These are phyloP conservation scores for Abrus pulchellus DNA, from an alignment of 306 rosid species.

Conservation along the genomic window DNA sequence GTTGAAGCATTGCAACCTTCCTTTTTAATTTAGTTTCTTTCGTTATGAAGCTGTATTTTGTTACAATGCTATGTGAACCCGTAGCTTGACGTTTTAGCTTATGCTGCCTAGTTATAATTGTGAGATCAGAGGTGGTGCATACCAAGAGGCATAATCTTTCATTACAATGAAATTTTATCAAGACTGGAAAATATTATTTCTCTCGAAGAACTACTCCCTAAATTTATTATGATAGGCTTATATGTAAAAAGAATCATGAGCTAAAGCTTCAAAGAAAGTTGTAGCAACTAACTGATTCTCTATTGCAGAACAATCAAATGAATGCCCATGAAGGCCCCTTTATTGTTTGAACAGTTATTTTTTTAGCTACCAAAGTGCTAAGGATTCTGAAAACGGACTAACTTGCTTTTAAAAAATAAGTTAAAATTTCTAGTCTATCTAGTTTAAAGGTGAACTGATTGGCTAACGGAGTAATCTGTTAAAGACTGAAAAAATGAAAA, in stretches of 20 bases:
- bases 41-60: slow-evolving; percentile 18
- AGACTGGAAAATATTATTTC: not conserved
- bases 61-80: slow-evolving; percentile 1
- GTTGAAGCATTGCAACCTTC: not conserved
- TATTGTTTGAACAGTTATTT: no score
- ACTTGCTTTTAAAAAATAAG: no score
- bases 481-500: no score
- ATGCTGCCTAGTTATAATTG: slow-evolving; percentile 4
- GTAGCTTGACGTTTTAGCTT: slow-evolving; percentile 26
- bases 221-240: not conserved
- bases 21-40: not conserved
- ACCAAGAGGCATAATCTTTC: not conserved
- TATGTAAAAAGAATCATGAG: not conserved
- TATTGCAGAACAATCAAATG: no score
- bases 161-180: not conserved
- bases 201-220: not conserved
- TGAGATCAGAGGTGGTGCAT: not conserved
- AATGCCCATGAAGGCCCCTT: no score
- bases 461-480: no score
- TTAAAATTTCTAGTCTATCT: no score
- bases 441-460: no score
- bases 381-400: no score
- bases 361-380: no score
- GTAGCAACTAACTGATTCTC: not conserved
- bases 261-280: not conserved